phyloP scores from a whole-genome alignment of 805 yeast genomes.

The Pichia ethanolica region DNA sequence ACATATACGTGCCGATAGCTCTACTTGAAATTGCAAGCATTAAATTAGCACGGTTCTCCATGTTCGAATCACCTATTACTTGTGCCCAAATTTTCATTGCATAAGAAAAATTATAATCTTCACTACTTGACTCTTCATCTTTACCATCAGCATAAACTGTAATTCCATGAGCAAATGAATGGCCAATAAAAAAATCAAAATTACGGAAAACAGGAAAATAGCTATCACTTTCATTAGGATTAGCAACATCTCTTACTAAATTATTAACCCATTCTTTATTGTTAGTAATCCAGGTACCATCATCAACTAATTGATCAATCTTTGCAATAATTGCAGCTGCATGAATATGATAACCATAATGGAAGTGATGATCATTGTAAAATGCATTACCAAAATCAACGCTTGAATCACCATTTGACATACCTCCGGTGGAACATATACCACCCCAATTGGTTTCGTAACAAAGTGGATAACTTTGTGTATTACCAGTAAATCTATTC shows the following conservation, averaged over 20 bases:
- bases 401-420: constrained; percentile 35
- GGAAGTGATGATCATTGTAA: constrained; percentile 54
- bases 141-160: constrained; percentile 68
- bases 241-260: constrained; percentile 61
- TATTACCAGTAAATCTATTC: constrained; percentile 31
- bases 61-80: constrained; percentile 42
- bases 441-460: constrained; percentile 53
- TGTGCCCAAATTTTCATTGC: constrained; percentile 62
- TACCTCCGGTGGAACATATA: constrained; percentile 44
- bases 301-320: constrained; percentile 40
- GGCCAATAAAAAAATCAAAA: constrained; percentile 73
- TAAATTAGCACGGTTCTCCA: constrained; percentile 49
- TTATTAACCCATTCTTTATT: constrained; percentile 47
- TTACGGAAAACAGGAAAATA: constrained; percentile 61
- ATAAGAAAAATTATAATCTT: constrained; percentile 65
- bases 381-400: constrained; percentile 44
- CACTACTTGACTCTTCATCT: constrained; percentile 68
- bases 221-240: constrained; percentile 45
- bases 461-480: constrained; percentile 42
- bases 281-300: constrained; percentile 45
- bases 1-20: constrained; percentile 49
- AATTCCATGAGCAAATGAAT: constrained; percentile 73
- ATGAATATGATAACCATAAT: constrained; percentile 47
- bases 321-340: constrained; percentile 59
- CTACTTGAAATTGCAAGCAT: constrained; percentile 53